Evolutionary conservation across 768 basidiomycete genomes (phyloP).

Genomic region (Rhodocollybia butyracea): DNA sequence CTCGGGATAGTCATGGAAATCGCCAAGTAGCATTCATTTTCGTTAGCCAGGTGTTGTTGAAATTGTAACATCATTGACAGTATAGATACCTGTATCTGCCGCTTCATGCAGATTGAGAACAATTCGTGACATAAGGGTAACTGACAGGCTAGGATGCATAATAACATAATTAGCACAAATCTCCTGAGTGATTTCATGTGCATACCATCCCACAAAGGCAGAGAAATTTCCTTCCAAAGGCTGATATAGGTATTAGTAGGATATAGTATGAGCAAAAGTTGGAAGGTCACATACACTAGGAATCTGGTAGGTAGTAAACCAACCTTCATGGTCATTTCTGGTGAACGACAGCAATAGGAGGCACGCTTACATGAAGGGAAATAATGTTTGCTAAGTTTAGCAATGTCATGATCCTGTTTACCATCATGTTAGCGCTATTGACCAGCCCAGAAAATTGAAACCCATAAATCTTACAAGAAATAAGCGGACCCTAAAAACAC

Average conservation of each 20-base stretch:
- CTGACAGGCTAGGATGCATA: background rate
- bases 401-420: background rate
- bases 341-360: background rate
- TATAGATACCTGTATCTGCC: background rate
- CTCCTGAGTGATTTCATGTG: background rate
- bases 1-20: no score
- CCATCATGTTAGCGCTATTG: background rate
- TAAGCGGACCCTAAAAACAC: background rate
- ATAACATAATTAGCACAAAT: background rate
- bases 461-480: background rate
- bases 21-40: no score
- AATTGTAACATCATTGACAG: no score
- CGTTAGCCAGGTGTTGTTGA: no score
- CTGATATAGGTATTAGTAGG: background rate
- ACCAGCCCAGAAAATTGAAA: background rate
- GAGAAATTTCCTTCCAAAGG: background rate
- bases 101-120: slow-evolving; percentile 2
- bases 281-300: background rate
- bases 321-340: background rate
- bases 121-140: slow-evolving; percentile 2
- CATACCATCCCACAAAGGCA: background rate
- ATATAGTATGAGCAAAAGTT: no score
- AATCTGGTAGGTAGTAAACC: background rate
- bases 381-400: background rate
- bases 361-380: background rate